Percentiles rank a stretch among this genome's conserved stretches.
Evolutionary conservation across 345 rosid genomes (phyloP).

Genomic region (Gossypium australe): DNA sequence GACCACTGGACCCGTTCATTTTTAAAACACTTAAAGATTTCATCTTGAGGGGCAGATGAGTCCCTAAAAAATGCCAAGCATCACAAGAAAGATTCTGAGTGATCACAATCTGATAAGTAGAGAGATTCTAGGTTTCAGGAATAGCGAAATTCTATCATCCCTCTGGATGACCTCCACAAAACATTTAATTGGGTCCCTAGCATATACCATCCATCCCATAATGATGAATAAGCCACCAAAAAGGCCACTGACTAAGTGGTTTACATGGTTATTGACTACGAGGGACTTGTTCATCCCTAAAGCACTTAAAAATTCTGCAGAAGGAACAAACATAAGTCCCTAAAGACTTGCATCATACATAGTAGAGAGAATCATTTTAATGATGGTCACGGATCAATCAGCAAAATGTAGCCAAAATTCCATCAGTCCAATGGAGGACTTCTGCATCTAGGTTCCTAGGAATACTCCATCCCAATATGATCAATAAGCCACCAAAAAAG

Average conservation of each 20-base stretch:
- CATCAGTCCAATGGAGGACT: no score
- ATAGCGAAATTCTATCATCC: not conserved
- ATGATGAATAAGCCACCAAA: not conserved
- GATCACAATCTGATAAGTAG: not conserved
- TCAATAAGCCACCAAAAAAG: no score
- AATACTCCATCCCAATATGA: no score
- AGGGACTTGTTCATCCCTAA: conserved; percentile 11
- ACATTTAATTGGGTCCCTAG: not conserved
- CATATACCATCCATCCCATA: not conserved
- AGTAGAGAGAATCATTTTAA: no score
- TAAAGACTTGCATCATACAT: no score
- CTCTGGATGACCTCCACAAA: not conserved
- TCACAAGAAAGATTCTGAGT: not conserved
- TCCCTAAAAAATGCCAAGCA: not conserved
- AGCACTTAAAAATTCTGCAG: not conserved
- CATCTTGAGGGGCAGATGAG: not conserved
- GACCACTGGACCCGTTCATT: conserved; percentile 9
- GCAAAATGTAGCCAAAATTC: no score
- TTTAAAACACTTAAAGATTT: conserved; percentile 6
- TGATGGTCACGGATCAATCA: no score
- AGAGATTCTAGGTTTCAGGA: not conserved
- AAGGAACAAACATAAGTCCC: no score
- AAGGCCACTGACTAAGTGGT: not conserved
- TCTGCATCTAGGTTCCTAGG: no score
- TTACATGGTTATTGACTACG: not conserved